Conservation (phyloP, 2,329 filamentous ascomycete species). For the Cercospora janseana region DNA sequence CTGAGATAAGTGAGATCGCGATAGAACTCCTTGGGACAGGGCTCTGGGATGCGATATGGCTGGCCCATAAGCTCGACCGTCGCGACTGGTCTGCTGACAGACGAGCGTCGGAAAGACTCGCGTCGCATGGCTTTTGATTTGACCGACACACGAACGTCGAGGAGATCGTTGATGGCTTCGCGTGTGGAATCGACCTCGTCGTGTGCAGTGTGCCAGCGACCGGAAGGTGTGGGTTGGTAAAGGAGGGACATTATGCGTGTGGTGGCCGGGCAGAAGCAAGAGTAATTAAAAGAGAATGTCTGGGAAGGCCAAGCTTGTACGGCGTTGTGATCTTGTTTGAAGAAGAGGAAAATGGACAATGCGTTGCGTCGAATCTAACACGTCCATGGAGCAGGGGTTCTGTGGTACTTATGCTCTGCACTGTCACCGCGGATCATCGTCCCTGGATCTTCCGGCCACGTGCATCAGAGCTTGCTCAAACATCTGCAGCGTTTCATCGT, state of each 20-base stretch:
- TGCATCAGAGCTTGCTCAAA: slow-evolving; percentile 3
- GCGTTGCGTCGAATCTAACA: not conserved
- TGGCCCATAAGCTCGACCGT: slow-evolving; percentile 19
- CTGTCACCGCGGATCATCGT: slow-evolving; percentile 7
- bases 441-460: slow-evolving; percentile 10
- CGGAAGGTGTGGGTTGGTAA: slow-evolving; percentile 10
- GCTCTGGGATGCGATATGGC: slow-evolving; percentile 17
- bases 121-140: slow-evolving; percentile 2
- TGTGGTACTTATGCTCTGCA: slow-evolving; percentile 12
- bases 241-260: slow-evolving; percentile 17
- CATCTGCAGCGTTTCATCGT: slow-evolving; percentile 11
- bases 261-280: not conserved
- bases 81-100: slow-evolving; percentile 7
- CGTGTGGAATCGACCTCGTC: slow-evolving; percentile 14
- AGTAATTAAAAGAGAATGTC: slow-evolving; percentile 13
- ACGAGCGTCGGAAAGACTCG: not conserved
- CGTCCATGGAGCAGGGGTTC: not conserved
- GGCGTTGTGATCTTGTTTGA: not conserved
- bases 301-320: slow-evolving; percentile 2
- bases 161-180: slow-evolving; percentile 15
- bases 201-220: slow-evolving; percentile 14
- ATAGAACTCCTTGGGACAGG: slow-evolving; percentile 17
- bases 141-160: slow-evolving; percentile 8
- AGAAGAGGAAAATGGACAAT: slow-evolving; percentile 11
- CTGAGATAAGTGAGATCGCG: slow-evolving; percentile 21